Conservation (phyloP, 768 basidiomycete species). For the Tylopilus sp. region DNA sequence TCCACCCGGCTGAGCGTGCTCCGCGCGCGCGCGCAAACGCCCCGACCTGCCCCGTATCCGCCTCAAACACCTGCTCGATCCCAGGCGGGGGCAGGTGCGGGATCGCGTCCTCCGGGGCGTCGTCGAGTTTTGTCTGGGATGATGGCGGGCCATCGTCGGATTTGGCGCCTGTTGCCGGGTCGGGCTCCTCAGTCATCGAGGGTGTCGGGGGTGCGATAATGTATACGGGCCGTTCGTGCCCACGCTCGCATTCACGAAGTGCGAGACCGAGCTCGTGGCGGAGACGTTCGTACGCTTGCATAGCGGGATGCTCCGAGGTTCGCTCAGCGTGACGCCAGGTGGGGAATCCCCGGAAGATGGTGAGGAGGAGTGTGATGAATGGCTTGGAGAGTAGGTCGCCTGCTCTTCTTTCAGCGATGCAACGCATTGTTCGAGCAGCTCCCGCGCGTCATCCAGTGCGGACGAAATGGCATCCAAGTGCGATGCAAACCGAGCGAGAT, state of each 20-base stretch:
- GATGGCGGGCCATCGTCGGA: no score
- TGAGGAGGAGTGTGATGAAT: conserved; percentile 21
- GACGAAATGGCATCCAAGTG: conserved; percentile 70
- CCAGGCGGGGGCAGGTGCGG: conserved; percentile 59
- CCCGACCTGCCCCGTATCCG: conserved; percentile 40
- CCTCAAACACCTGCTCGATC: conserved; percentile 82
- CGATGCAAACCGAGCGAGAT: conserved; percentile 63
- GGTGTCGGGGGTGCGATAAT: conserved; percentile 46
- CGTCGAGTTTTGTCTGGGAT: background rate
- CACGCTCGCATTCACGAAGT: conserved; percentile 78
- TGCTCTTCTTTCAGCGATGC: conserved; percentile 45
- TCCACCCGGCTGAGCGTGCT: conserved; percentile 73
- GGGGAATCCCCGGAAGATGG: conserved; percentile 13
- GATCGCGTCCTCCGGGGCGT: conserved; percentile 48
- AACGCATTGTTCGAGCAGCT: conserved; percentile 63
- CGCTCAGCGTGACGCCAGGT: background rate
- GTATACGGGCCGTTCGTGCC: conserved; percentile 59
- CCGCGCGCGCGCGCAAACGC: conserved; percentile 52
- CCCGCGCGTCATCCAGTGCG: conserved; percentile 69
- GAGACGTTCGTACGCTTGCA: conserved; percentile 72
- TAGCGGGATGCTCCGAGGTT: conserved; percentile 41
- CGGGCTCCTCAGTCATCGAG: conserved; percentile 31
- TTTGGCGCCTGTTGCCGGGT: background rate
- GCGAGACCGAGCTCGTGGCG: conserved; percentile 76
- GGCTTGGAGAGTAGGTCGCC: conserved; percentile 10